Percentiles rank a stretch among this genome's conserved stretches.
Evolutionary conservation across 2,329 filamentous ascomycete species (phyloP).

Genomic region (Herpotrichia juniperi): DNA sequence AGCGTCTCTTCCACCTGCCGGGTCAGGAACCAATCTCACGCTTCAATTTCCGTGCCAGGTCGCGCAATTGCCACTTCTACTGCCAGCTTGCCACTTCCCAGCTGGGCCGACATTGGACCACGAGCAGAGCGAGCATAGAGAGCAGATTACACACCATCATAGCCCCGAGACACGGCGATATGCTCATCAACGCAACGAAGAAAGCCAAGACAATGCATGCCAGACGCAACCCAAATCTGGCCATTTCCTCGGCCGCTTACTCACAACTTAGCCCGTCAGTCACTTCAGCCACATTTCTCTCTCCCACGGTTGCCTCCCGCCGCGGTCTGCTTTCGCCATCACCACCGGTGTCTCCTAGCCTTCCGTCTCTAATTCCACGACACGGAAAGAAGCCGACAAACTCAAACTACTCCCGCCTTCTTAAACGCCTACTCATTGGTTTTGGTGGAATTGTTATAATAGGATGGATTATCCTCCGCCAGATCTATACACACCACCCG

Average conservation of each 20-base stretch:
- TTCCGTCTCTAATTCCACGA: constrained; percentile 71
- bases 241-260: constrained; percentile 49
- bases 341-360: constrained; percentile 72
- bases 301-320: constrained; percentile 40
- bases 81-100: constrained; percentile 1
- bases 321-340: constrained; percentile 70
- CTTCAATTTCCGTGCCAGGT: constrained; percentile 10
- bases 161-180: constrained; percentile 15
- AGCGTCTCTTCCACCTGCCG: constrained; percentile 26
- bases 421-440: constrained; percentile 64
- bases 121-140: background rate
- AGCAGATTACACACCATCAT: background rate
- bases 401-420: constrained; percentile 59
- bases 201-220: constrained; percentile 51
- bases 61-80: constrained; percentile 9
- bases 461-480: constrained; percentile 56
- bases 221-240: constrained; percentile 54
- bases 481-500: constrained; percentile 32
- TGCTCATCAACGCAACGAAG: constrained; percentile 44
- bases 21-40: constrained; percentile 23
- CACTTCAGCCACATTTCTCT: constrained; percentile 43
- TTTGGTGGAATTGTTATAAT: constrained; percentile 54
- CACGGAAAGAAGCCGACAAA: constrained; percentile 66
- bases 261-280: constrained; percentile 43
- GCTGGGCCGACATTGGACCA: background rate